Conservation (phyloP, 228 moss, liverwort and hornwort species). For the Sphagnum magellanicum region DNA sequence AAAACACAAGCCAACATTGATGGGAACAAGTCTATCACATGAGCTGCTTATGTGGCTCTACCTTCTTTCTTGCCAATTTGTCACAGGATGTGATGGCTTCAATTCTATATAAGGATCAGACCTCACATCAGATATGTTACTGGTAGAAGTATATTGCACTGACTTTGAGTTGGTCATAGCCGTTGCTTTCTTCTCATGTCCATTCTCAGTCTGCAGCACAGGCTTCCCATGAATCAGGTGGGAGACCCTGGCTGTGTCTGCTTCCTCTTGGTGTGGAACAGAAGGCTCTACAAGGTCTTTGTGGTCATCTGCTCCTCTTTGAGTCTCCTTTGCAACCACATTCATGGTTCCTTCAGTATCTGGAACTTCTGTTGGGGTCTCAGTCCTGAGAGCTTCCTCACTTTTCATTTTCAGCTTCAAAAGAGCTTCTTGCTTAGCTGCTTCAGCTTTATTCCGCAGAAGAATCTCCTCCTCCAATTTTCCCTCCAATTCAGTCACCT, state of each 20-base stretch:
- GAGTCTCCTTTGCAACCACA: no score
- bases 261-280: no score
- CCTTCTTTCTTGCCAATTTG: not conserved
- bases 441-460: conserved; percentile 71
- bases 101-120: no score
- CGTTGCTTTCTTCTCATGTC: not conserved
- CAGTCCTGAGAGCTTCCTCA: not conserved
- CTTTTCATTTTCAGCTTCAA: conserved; percentile 37
- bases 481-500: conserved; percentile 74
- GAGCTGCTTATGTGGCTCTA: not conserved
- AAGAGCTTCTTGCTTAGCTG: conserved; percentile 54
- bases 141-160: not conserved
- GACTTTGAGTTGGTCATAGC: not conserved
- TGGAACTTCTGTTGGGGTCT: not conserved
- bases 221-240: not conserved
- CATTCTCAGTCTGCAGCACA: not conserved
- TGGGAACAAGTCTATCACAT: conserved; percentile 7
- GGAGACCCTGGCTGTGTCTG: no score
- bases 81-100: not conserved
- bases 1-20: not conserved
- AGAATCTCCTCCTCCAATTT: conserved; percentile 64
- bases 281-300: no score
- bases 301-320: no score
- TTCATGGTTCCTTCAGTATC: not conserved
- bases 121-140: not conserved